Base-by-base conservation (phyloP, 257 asterid genomes). In the Penstemon eatonii region DNA sequence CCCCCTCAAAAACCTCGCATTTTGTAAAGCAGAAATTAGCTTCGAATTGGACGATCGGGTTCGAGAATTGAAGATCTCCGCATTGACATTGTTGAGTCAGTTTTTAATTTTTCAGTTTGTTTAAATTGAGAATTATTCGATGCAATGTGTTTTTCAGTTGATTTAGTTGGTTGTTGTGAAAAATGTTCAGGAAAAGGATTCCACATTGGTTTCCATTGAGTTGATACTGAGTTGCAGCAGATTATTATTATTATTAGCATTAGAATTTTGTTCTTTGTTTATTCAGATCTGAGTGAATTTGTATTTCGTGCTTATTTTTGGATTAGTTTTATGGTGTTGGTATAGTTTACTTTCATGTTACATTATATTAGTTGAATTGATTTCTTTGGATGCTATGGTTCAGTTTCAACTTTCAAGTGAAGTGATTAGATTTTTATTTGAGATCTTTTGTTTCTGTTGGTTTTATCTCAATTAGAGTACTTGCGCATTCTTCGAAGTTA, bases 251-350 rank as follows among this genome's bases (percentile, higher is more conserved):
- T 25, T 25, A 25, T 60, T 68, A 55, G 76, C 80, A 56, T 77
- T 73, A 71, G 60, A 45, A 19, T 63, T 75, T 59, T 67, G 18
- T 62, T 49, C 11, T 18, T 12, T 25, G 33, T 1, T 38, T 72
- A 69, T 65, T 77, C 82, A 81, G 98, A 92, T 89, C 95, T 87
- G 86, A 68, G 51, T 40, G 50, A 57, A 65, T 60, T 77, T 70
- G 40, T 62, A 25, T 56, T 73, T 45, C 49, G 2, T 66, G 73
- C 51, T 37, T 54, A 19, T 58, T 58, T 5, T 40, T 12, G 58
- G 69, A 42, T 70, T 67, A 41, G 46, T 49, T 49, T 0, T 49
- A 0, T 49, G 54, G n/a, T 10, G 54, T 9, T 49, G 7, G 10
- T 49, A 6, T 49, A 10, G 54, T 49, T 49, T 0, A 10, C 4